Percentiles rank a stretch among this genome's conserved stretches.
These are phyloP conservation scores for Pythium grandisporangium DNA, from an alignment of 352 stramenopile species.

Conservation along the genomic window DNA sequence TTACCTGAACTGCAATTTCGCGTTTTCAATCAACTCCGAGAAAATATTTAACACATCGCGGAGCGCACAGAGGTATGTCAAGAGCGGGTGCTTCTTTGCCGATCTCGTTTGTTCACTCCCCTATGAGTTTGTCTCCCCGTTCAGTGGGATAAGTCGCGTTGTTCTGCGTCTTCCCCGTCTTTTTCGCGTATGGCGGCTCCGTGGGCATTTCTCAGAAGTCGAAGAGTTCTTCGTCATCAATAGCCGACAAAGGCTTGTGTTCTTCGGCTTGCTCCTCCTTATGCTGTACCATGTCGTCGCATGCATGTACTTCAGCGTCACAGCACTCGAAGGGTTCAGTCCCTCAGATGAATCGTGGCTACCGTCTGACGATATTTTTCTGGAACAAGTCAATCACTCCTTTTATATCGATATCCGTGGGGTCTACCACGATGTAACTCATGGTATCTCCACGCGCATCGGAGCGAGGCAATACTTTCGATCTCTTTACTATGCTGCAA, in stretches of 20 bases:
- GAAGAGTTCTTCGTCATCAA: slow-evolving; percentile 22
- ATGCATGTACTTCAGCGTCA: slow-evolving; percentile 41
- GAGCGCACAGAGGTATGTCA: slow-evolving; percentile 24
- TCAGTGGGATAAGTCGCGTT: slow-evolving; percentile 5
- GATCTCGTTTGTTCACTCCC: slow-evolving; percentile 24
- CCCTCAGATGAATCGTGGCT: slow-evolving; percentile 29
- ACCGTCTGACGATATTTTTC: slow-evolving; percentile 28
- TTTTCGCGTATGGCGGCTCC: slow-evolving; percentile 23
- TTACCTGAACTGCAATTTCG: slow-evolving; percentile 38
- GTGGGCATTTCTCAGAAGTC: slow-evolving; percentile 21
- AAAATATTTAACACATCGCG: slow-evolving; percentile 26
- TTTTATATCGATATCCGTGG: slow-evolving; percentile 21
- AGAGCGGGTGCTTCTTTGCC: slow-evolving; percentile 20
- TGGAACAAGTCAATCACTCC: slow-evolving; percentile 22
- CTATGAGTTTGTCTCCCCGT: slow-evolving; percentile 23
- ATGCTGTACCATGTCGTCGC: slow-evolving; percentile 48
- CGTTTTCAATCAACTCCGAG: slow-evolving; percentile 35
- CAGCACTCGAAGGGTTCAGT: slow-evolving; percentile 33
- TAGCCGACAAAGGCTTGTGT: slow-evolving; percentile 24
- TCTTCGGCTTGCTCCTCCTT: slow-evolving; percentile 27
- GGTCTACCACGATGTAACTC: slow-evolving; percentile 7
- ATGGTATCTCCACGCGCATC: slow-evolving; percentile 17
- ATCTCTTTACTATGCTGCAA: slow-evolving; percentile 46
- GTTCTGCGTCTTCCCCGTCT: slow-evolving; percentile 21
- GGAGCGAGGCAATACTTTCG: slow-evolving; percentile 42